Evolutionary conservation across 2,329 filamentous ascomycete genomes (phyloP).

Genomic region (Sporothrix globosa): DNA sequence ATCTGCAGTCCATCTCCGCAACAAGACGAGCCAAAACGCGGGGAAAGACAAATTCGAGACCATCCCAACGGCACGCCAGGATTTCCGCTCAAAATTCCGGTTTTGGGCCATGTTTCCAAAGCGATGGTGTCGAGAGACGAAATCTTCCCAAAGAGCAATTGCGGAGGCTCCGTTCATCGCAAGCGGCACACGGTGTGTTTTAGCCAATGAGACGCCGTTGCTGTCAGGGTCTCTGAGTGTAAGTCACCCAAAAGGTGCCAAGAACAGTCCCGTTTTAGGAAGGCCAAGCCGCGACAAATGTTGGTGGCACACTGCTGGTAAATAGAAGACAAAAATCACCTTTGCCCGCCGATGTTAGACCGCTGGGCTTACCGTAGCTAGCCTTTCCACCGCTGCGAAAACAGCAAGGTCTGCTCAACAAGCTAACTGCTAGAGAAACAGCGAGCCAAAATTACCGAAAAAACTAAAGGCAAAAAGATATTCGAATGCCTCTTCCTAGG

Average conservation of each 20-base stretch:
- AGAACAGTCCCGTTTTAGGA: not conserved
- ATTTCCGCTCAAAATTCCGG: conserved; percentile 20
- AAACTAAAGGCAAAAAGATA: not conserved
- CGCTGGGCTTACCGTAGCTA: not conserved
- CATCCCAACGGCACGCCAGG: not conserved
- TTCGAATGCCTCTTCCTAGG: not conserved
- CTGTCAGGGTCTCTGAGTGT: not conserved
- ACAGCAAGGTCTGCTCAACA: not conserved
- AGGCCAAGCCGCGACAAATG: conserved; percentile 1
- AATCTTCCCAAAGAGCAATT: not conserved
- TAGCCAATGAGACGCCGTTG: not conserved
- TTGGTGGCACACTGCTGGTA: not conserved
- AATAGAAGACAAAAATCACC: not conserved
- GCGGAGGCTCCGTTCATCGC: not conserved
- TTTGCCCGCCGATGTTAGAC: not conserved
- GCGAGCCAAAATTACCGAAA: not conserved
- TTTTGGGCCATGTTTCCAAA: conserved; percentile 13
- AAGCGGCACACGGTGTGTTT: not conserved
- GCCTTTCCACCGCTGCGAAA: not conserved
- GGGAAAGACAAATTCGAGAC: not conserved
- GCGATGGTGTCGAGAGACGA: not conserved
- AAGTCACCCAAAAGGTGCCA: not conserved
- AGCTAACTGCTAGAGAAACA: not conserved
- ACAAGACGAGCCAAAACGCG: not conserved
- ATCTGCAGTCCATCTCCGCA: not conserved